Evolutionary conservation across 1,139 yeast genomes (phyloP), one percentile per base, ranked within the genome.

Genomic region (Kodamaea fungicola): DNA sequence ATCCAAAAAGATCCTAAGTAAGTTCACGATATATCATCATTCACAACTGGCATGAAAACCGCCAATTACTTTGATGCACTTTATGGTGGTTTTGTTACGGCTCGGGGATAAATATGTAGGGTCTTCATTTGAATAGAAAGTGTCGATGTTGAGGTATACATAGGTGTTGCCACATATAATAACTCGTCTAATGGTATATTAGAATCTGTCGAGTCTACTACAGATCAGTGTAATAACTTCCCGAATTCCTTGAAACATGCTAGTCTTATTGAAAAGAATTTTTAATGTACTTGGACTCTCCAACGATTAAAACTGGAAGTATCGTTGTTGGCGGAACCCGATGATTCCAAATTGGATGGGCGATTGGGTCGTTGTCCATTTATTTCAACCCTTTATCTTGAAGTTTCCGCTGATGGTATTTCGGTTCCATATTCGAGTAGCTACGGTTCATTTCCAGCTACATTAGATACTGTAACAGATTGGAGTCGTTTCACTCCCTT

Each of bases 171-270:
- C 8, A 12, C 9, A 9, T 3, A 3, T 3, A 12, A 3, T 10
- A 12, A 3, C 12, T 9, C 9, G 4, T 9, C 29, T 8, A 12
- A 5, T 27, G 13, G 13, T 27, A 22, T 52, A 16, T 38, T 55
- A 16, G 28, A 19, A 5, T 22, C 8, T 8, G 33, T 22, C 9
- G 43, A 37, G 29, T 22, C 34, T 22, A 16, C 22, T 31, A 38
- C 12, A 47, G 31, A 57, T 42, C 22, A 32, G 27, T 59, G 59
- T 40, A 31, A 44, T 34, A 60, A 61, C 38, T 39, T 61, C 30
- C 69, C 69, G 4, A 42, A 44, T 22, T 45, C 51, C 22, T 50
- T 62, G 46, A 52, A 52, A 36, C 35, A 51, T 3, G 50, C 51
- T 29, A 67, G 67, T 1, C 37, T 38, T 26, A 51, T 53, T 38